These are phyloP conservation scores for Oryza meyeriana DNA, from an alignment of 176 grass and related monocot genomes.

Conservation along the genomic window DNA sequence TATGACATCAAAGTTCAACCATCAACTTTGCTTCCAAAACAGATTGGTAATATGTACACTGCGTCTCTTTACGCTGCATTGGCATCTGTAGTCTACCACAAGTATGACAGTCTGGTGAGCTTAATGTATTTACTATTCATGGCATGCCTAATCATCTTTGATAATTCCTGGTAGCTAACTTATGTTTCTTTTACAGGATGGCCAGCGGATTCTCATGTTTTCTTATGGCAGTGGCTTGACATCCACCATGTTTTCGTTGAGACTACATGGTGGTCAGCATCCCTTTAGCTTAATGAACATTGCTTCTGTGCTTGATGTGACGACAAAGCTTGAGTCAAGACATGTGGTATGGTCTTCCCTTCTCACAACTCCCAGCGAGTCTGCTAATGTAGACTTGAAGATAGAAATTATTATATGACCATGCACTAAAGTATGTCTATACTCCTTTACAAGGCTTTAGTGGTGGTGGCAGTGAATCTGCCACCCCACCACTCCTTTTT, in stretches of 20 bases:
- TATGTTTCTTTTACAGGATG: slow-evolving; percentile 47
- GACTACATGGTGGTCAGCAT: slow-evolving; percentile 59
- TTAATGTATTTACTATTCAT: slow-evolving; percentile 9
- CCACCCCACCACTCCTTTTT: too few relatives aligned
- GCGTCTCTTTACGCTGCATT: slow-evolving; percentile 81
- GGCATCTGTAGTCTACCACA: slow-evolving; percentile 69
- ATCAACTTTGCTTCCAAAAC: slow-evolving; percentile 69
- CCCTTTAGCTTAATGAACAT: slow-evolving; percentile 80
- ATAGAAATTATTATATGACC: neutral
- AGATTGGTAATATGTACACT: slow-evolving; percentile 90
- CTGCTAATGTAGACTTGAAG: neutral
- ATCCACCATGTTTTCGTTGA: slow-evolving; percentile 85
- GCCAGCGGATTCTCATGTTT: slow-evolving; percentile 92
- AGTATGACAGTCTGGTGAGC: slow-evolving; percentile 58
- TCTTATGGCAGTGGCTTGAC: slow-evolving; percentile 96
- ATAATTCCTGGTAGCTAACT: neutral
- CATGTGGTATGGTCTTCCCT: slow-evolving; percentile 58
- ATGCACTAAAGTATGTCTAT: neutral
- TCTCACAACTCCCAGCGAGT: neutral
- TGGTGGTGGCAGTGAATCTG: too few relatives aligned
- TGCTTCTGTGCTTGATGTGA: slow-evolving; percentile 69
- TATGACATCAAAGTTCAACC: slow-evolving; percentile 85
- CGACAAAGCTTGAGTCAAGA: slow-evolving; percentile 72
- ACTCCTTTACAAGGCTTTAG: too few relatives aligned
- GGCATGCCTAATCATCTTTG: slow-evolving; percentile 4